phyloP scores from a whole-genome alignment of 2,329 filamentous ascomycete genomes.

The Penicillium hordei region DNA sequence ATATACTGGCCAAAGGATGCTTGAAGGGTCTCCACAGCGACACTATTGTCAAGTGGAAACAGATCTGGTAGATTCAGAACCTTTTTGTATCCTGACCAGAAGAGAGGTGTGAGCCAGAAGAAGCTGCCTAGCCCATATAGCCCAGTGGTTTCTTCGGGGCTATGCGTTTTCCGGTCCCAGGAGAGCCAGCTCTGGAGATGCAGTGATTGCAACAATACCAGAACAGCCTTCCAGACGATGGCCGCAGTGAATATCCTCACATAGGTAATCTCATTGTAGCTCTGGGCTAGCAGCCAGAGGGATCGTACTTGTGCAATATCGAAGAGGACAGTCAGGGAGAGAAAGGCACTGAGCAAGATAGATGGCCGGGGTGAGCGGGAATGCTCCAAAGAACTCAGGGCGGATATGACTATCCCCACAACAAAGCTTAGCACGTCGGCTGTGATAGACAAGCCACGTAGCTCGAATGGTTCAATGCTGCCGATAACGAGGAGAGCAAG shows the following conservation, averaged over 20 bases:
- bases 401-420: not conserved
- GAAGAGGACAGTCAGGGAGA: not conserved
- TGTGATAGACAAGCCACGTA: not conserved
- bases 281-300: not conserved
- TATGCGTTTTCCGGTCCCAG: not conserved
- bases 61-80: not conserved
- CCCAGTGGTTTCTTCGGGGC: not conserved
- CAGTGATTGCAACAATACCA: not conserved
- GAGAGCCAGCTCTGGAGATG: not conserved
- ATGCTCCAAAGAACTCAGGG: not conserved
- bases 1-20: not conserved
- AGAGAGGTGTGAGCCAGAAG: not conserved
- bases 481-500: not conserved
- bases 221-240: not conserved
- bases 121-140: not conserved
- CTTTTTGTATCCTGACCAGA: not conserved
- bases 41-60: not conserved
- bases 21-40: not conserved
- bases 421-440: not conserved
- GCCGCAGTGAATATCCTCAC: not conserved
- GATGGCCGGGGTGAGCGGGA: not conserved
- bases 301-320: not conserved
- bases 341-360: not conserved
- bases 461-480: not conserved
- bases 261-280: not conserved